Evolutionary conservation across 1,139 yeast species (phyloP).

Genomic region (Pichia terricola): DNA sequence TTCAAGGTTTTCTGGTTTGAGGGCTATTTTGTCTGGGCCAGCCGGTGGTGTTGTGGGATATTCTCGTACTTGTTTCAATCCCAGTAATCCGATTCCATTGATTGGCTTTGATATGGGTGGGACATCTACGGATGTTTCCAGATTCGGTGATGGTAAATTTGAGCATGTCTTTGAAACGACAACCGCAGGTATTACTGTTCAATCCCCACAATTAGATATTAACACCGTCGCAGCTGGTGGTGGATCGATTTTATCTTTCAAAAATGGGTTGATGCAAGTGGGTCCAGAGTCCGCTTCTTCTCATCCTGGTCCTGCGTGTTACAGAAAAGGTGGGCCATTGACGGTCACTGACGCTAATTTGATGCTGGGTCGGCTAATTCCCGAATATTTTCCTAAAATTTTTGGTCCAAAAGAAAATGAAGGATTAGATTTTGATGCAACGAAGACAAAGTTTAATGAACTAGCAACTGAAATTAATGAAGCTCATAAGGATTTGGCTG

Average conservation of each 20-base stretch:
- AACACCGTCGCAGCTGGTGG: slow-evolving; percentile 59
- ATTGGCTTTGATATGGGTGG: slow-evolving; percentile 60
- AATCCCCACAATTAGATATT: slow-evolving; percentile 49
- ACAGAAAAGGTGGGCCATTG: slow-evolving; percentile 49
- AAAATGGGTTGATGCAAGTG: slow-evolving; percentile 45
- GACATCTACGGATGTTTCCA: slow-evolving; percentile 50
- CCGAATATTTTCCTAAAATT: slow-evolving; percentile 46
- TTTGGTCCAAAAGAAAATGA: slow-evolving; percentile 51
- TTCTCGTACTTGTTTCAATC: slow-evolving; percentile 41
- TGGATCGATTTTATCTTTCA: slow-evolving; percentile 42
- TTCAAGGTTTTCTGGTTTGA: slow-evolving; percentile 39
- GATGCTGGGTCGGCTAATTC: slow-evolving; percentile 42
- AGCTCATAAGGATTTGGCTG: slow-evolving; percentile 21
- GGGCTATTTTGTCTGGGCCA: slow-evolving; percentile 50
- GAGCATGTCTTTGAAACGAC: slow-evolving; percentile 49
- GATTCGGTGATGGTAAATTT: slow-evolving; percentile 36
- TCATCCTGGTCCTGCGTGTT: slow-evolving; percentile 58
- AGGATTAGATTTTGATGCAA: slow-evolving; percentile 35
- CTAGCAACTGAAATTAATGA: slow-evolving; percentile 35
- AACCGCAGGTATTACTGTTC: slow-evolving; percentile 48
- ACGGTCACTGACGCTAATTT: slow-evolving; percentile 53
- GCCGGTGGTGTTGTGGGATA: slow-evolving; percentile 59
- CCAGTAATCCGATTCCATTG: slow-evolving; percentile 32
- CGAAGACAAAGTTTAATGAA: slow-evolving; percentile 30
- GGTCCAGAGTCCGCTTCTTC: slow-evolving; percentile 55